Conservation (phyloP, 2,329 filamentous ascomycete genomes). For the Pseudocercospora eumusae region DNA sequence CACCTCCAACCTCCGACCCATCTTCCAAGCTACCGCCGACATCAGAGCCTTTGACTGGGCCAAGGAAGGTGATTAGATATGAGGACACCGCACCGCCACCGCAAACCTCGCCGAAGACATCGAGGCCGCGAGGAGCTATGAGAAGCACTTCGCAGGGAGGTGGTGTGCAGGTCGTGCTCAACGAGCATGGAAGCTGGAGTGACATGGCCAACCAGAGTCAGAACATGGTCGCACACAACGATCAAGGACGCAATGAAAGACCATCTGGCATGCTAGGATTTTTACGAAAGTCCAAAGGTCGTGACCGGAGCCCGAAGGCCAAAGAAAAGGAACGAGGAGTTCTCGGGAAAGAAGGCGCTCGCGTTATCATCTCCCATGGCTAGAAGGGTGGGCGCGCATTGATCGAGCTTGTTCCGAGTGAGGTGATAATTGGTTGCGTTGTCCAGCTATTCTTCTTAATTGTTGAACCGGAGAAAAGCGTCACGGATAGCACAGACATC, state of each 20-base stretch:
- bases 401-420: not conserved
- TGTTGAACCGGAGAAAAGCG: not conserved
- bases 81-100: conserved; percentile 31
- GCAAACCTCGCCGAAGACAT: conserved; percentile 20
- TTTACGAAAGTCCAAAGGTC: conserved; percentile 82
- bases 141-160: conserved; percentile 76
- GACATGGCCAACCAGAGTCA: conserved; percentile 83
- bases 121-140: conserved; percentile 60
- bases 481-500: not conserved
- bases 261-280: conserved; percentile 89
- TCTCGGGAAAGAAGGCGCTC: conserved; percentile 88
- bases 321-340: conserved; percentile 78
- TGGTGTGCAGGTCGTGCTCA: conserved; percentile 86
- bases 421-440: not conserved
- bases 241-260: conserved; percentile 46
- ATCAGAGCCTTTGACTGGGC: conserved; percentile 22
- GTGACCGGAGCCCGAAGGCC: conserved; percentile 89
- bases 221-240: conserved; percentile 58
- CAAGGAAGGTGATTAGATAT: conserved; percentile 34
- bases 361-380: conserved; percentile 52
- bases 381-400: conserved; percentile 10
- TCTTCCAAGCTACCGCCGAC: conserved; percentile 3
- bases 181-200: conserved; percentile 87
- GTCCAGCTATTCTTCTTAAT: not conserved
- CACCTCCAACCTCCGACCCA: conserved; percentile 26